Conservation (phyloP, 768 basidiomycete genomes). For the Termitomyces heimii region DNA sequence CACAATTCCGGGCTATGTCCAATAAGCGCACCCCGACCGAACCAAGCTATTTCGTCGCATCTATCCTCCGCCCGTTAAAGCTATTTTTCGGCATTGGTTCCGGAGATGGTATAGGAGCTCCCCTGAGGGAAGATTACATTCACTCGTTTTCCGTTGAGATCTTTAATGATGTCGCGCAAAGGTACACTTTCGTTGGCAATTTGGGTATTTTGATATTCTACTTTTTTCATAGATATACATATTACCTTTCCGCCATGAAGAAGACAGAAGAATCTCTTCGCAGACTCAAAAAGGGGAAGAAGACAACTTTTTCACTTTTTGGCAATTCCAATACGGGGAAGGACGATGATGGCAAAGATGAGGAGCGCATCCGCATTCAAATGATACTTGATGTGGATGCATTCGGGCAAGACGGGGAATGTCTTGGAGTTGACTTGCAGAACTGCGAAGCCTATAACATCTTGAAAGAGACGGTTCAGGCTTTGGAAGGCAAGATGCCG, state of each 20-base stretch:
- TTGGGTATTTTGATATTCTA: neutral
- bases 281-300: constrained; percentile 84
- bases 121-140: constrained; percentile 50
- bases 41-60: constrained; percentile 81
- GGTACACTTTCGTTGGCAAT: constrained; percentile 29
- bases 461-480: constrained; percentile 57
- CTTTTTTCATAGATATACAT: constrained; percentile 55
- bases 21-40: constrained; percentile 66
- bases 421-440: constrained; percentile 59
- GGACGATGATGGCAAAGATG: constrained; percentile 74
- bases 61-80: constrained; percentile 76
- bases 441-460: constrained; percentile 45
- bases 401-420: constrained; percentile 71
- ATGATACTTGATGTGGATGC: constrained; percentile 83
- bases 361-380: constrained; percentile 82
- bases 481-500: constrained; percentile 24
- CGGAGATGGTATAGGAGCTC: constrained; percentile 52
- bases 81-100: constrained; percentile 62
- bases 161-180: constrained; percentile 66
- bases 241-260: constrained; percentile 76
- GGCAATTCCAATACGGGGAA: constrained; percentile 39
- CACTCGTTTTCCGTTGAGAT: constrained; percentile 50
- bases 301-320: constrained; percentile 74
- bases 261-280: constrained; percentile 90
- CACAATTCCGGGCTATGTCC: constrained; percentile 84